These are phyloP conservation scores for Anaeramoeba ignava DNA, from an alignment of 78 protist genomes.

Conservation along the genomic window DNA sequence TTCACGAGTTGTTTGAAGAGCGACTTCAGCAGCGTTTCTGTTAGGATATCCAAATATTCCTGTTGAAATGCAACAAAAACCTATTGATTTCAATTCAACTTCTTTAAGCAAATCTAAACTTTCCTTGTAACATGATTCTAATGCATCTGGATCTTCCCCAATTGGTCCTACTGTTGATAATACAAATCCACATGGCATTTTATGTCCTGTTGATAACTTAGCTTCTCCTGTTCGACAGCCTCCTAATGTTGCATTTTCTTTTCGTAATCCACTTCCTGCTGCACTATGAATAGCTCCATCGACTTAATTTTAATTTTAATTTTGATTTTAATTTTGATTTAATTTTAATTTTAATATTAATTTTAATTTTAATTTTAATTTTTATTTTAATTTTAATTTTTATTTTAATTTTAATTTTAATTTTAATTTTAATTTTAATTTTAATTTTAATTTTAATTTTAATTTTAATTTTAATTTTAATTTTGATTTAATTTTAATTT, in stretches of 20 bases:
- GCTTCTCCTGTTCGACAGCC: conserved; percentile 40
- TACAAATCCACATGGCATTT: conserved; percentile 39
- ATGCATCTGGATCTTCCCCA: conserved; percentile 14
- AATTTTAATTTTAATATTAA: too few species aligned
- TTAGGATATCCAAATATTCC: conserved; percentile 60
- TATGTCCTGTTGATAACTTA: conserved; percentile 40
- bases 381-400: too few species aligned
- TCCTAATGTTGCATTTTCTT: conserved; percentile 28
- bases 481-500: too few species aligned
- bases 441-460: too few species aligned
- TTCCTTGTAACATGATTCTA: conserved; percentile 36
- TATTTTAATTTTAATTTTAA: too few species aligned
- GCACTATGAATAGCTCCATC: conserved; percentile 59
- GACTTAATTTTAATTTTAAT: too few species aligned
- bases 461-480: too few species aligned
- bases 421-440: too few species aligned
- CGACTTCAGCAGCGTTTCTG: conserved; percentile 35
- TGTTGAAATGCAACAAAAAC: conserved; percentile 55
- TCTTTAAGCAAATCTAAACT: conserved; percentile 15
- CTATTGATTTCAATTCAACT: conserved; percentile 22
- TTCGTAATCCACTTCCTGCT: conserved; percentile 37
- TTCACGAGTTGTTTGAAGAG: conserved; percentile 17
- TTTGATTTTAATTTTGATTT: too few species aligned
- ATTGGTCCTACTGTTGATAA: conserved; percentile 69
- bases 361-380: too few species aligned